Conservation (phyloP, 2,329 filamentous ascomycete genomes). For the Arthrobotrys iridis region DNA sequence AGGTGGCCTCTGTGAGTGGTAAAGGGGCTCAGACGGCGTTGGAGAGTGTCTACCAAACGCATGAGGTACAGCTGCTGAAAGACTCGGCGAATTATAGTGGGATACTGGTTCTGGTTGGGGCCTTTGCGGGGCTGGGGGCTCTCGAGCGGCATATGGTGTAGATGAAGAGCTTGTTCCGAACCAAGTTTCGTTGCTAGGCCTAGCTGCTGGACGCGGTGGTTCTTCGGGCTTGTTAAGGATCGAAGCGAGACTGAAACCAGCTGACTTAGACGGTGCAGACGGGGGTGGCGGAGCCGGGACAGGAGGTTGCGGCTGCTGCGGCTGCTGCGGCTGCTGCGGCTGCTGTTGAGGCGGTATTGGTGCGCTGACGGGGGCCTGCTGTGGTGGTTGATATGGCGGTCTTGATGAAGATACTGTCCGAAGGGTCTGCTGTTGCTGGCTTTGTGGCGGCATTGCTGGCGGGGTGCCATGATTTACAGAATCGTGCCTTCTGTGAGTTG, state of each 20-base stretch:
- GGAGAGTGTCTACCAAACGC: constrained; percentile 40
- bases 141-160: constrained; percentile 24
- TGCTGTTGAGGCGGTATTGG: constrained; percentile 13
- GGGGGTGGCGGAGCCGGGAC: constrained; percentile 17
- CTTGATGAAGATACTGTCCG: constrained; percentile 7
- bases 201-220: constrained; percentile 7
- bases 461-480: constrained; percentile 30
- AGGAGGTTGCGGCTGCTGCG: background rate
- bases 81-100: constrained; percentile 48
- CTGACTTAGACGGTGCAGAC: constrained; percentile 14
- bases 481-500: constrained; percentile 47
- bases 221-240: constrained; percentile 40
- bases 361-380: constrained; percentile 11
- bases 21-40: constrained; percentile 36
- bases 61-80: constrained; percentile 38
- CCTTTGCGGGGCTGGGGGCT: constrained; percentile 27
- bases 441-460: constrained; percentile 15
- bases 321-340: background rate
- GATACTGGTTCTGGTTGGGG: constrained; percentile 46
- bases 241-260: constrained; percentile 40
- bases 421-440: constrained; percentile 13
- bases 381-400: constrained; percentile 4
- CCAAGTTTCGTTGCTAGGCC: constrained; percentile 33
- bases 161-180: constrained; percentile 18
- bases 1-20: constrained; percentile 32